phyloP scores from a whole-genome alignment of 495 filamentous ascomycete species.

The Bacidia rubella region DNA sequence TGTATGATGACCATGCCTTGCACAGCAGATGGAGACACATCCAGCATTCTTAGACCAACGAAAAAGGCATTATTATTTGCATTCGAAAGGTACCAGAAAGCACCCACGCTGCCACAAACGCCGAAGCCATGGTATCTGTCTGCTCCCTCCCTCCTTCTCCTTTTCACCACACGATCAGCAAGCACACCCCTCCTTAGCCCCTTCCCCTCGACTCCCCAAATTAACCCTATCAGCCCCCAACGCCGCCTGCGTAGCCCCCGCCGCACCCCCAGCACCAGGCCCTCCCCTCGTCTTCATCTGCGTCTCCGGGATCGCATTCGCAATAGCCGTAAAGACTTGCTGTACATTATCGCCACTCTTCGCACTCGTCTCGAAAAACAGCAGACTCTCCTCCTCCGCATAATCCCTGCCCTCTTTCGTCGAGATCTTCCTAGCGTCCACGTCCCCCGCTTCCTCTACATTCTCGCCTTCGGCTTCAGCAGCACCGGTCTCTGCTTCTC shows the following conservation, averaged over 20 bases:
- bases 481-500: slow-evolving; percentile 14
- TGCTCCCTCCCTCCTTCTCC: background rate
- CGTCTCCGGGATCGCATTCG: slow-evolving; percentile 91
- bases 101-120: background rate
- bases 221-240: slow-evolving; percentile 50
- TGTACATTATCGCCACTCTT: slow-evolving; percentile 90
- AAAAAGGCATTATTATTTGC: background rate
- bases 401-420: slow-evolving; percentile 83
- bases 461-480: slow-evolving; percentile 28
- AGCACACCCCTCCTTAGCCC: slow-evolving; percentile 88
- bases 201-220: slow-evolving; percentile 40
- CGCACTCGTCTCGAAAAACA: slow-evolving; percentile 97
- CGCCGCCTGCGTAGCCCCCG: slow-evolving; percentile 28
- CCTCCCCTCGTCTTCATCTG: slow-evolving; percentile 71
- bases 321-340: slow-evolving; percentile 96
- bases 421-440: slow-evolving; percentile 73
- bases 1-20: too few species aligned
- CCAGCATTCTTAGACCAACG: too few species aligned
- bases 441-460: slow-evolving; percentile 43
- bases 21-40: too few species aligned
- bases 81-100: background rate
- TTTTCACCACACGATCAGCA: slow-evolving; percentile 32
- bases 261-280: slow-evolving; percentile 42
- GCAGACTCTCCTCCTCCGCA: slow-evolving; percentile 80
- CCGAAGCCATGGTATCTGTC: too few species aligned